Evolutionary conservation across 1,284 basidiomycete genomes (phyloP), one percentile per base, ranked within the genome.

Genomic region (Exobasidium rhododendri): DNA sequence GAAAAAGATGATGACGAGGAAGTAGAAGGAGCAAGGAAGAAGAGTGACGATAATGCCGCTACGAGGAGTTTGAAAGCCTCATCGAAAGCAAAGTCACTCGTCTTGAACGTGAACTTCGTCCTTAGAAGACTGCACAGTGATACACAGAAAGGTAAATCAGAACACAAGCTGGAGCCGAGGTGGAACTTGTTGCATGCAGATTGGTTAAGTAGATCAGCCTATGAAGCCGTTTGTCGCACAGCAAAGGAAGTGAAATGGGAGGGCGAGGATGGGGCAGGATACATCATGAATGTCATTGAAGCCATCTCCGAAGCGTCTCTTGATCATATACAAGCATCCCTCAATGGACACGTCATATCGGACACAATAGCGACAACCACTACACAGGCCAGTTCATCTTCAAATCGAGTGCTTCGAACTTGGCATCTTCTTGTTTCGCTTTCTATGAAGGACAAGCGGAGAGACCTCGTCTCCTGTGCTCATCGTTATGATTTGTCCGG

Each of bases 391-490:
- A n/a, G 6, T 29, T 30, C 4, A 10, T 3, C 2, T 44, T 22
- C 53, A 30, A 7, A 24, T 20, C 30, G 31, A 28, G 50, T 17
- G 57, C 58, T 40, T 0, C 57, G 73, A n/a, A 62, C 64, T 10
- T 74, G 73, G 73, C 66, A 64, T 55, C 69, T 69, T 61, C 66
- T 74, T 14, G 70, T 71, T 14, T 71, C 68, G 4, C 61, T 74
- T 28, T 65, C 62, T 3, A 65, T 69, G 10, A 40, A 43, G 3
- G 63, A 63, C 20, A 74, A 74, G 52, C 60, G 73, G 1, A 30
- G 35, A 29, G 73, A 74, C 56, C 67, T 74, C n/a, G 62, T 64
- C 45, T 7, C 49, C 0, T 65, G 68, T 32, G 71, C 73, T 31
- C 17, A 24, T 29, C 52, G 58, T 24, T 55, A 53, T 49, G 63